Base-by-base conservation (phyloP, 345 rosid genomes). In the Citrus sp. region DNA sequence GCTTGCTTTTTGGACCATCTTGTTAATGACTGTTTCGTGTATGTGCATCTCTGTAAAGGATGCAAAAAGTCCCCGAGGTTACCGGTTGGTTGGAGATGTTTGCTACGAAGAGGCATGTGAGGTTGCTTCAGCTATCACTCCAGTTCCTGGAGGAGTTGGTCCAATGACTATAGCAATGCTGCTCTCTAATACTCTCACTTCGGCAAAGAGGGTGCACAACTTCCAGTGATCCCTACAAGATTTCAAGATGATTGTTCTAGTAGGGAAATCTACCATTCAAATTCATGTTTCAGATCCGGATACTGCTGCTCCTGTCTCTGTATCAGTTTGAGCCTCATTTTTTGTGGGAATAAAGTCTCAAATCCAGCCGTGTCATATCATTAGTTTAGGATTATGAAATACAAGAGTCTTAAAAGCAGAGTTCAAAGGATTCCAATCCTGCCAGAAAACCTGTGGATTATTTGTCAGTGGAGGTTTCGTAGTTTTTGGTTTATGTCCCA, bases 161-260 rank as follows among this genome's bases (percentile, higher is more conserved):
- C 95, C 98, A 0, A 93, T 94, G 98, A 93, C 98, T 7, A 90
- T 92, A 77, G 98, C 95, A 32, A 89, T 94, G 98, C 98, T 94
- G 74, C 91, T 91, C 8, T 86, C 93, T 7, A 93, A 94, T 79
- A 93, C 97, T n/a, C 88, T 95, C 69, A 80, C 49, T 60, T 88
- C 99, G 0, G 94, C 98, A 13, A 91, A 92, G 89, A 89, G 96
- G 79, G 51, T 77, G 46, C 82, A 85, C 82, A 86, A 88, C 78
- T 87, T 91, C 72, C 73, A 86, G 70, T 91, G 86, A 87, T 71
- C 67, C 21, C 35, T 78, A 27, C 40, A 62, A 67, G 28, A 38
- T 77, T 67, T 51, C 51, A 54, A 5, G 49, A 21, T 59, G 62
- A 13, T 27, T 30, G 8, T 63, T 63, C 37, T 5, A 4, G 67